Base-by-base conservation (phyloP, 805 yeast species). In the Debaryomyces prosopidis region DNA sequence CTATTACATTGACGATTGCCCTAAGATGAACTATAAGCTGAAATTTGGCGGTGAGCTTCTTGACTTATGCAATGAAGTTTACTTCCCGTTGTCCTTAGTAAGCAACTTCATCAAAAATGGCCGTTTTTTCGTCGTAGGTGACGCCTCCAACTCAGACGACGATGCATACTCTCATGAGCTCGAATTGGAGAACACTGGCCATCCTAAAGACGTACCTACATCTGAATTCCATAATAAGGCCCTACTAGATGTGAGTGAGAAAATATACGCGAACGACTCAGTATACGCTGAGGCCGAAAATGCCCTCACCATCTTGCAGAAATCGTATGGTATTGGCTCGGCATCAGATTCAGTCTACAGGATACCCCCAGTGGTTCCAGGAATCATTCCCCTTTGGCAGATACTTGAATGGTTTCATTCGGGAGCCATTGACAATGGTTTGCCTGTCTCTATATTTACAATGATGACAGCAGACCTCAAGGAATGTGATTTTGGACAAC, bases 21-120 rank as follows among this genome's bases (percentile, higher is more conserved):
- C 69, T 0, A 90, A 90, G 63, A 89, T 90, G 96, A 73, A 69
- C 39, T 91, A 91, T 59, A 90, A 90, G 64, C 81, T 76, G 20
- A 79, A 81, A 48, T 89, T 85, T 63, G 92, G 92, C 0, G 94
- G 91, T 4, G 86, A 85, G 51, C 55, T 87, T 4, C 60, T 85
- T 38, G 90, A 87, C 56, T 63, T 81, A 12, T 66, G 75, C 45
- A 76, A 72, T 41, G 69, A 72, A 39, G 60, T 66, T 19, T 84
- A 68, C 53, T 66, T 73, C 17, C 69, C 73, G 9, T 50, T 79
- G 10, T 58, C 63, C 3, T 48, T 50, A 27, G 62, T 70, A n/a
- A 52, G 57, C 33, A 55, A 55, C 1, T 43, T 58, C 15, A 54
- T 73, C 8, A 42, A 53, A 10, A 50, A 61, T 31, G 74, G 73